Percentiles rank a stretch among this genome's conserved stretches.
Conservation (phyloP, 257 asterid species). For the Solanum appendiculatum region DNA sequence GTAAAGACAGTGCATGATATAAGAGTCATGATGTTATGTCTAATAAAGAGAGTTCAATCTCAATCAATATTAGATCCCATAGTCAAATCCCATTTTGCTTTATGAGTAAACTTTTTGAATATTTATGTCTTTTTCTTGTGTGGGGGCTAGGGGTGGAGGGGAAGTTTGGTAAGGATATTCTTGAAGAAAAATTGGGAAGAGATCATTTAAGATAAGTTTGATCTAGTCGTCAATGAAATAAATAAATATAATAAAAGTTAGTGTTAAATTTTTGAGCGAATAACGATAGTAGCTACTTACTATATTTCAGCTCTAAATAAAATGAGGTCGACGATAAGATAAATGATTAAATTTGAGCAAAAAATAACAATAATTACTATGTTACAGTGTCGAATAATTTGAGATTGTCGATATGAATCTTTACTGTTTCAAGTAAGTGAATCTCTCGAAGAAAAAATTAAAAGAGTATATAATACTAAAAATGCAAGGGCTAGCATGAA, state of each 20-base stretch:
- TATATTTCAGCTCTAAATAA: not conserved
- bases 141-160: not conserved
- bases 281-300: not conserved
- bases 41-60: conserved; percentile 52
- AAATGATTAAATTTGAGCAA: too few relatives aligned
- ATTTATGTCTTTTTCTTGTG: not conserved
- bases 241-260: not conserved
- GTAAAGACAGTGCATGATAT: conserved; percentile 85
- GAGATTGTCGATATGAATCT: too few relatives aligned
- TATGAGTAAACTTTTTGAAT: not conserved
- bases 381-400: too few relatives aligned
- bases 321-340: too few relatives aligned
- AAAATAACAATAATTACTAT: too few relatives aligned
- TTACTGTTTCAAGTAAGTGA: too few relatives aligned
- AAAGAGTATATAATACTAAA: not conserved
- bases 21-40: conserved; percentile 87
- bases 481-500: not conserved
- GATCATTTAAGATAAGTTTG: not conserved
- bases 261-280: too few relatives aligned
- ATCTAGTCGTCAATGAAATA: not conserved
- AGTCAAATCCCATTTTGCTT: conserved; percentile 27
- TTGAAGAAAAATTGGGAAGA: not conserved
- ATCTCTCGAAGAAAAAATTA: too few relatives aligned
- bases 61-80: conserved; percentile 45
- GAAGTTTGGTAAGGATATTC: not conserved